Evolutionary conservation across 768 basidiomycete genomes (phyloP).

Genomic region (Leccinum incarnatum): DNA sequence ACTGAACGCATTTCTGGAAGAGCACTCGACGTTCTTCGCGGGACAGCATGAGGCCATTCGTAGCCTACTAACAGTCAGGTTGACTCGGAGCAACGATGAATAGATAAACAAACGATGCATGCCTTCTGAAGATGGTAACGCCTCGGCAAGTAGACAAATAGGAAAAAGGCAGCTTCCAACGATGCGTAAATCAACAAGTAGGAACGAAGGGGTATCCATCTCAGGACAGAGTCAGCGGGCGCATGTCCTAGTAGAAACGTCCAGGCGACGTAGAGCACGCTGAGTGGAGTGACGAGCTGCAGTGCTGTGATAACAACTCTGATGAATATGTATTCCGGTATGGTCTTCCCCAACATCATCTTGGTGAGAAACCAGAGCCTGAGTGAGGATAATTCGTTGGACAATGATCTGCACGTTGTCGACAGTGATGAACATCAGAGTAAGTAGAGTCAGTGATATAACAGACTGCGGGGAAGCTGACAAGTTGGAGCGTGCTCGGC

Average conservation of each 20-base stretch:
- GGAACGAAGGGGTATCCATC: slow-evolving; percentile 6
- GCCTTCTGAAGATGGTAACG: slow-evolving; percentile 45
- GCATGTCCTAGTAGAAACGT: slow-evolving; percentile 11
- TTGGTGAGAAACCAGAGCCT: not conserved
- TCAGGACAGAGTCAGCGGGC: not conserved
- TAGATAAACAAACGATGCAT: not conserved
- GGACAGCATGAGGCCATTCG: slow-evolving; percentile 38
- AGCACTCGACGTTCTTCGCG: slow-evolving; percentile 43
- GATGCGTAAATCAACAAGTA: slow-evolving; percentile 33
- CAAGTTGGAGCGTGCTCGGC: not conserved
- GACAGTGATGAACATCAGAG: not conserved
- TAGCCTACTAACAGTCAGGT: slow-evolving; percentile 25
- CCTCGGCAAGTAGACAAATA: slow-evolving; percentile 49
- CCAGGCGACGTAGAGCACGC: slow-evolving; percentile 37
- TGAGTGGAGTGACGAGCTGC: slow-evolving; percentile 49
- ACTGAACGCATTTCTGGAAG: slow-evolving; percentile 45
- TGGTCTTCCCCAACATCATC: slow-evolving; percentile 46
- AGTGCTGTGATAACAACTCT: slow-evolving; percentile 42
- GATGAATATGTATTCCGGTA: slow-evolving; percentile 55
- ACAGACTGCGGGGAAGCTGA: no score
- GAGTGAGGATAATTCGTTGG: not conserved
- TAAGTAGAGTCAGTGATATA: not conserved
- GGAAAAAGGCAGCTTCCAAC: slow-evolving; percentile 49
- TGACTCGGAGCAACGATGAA: not conserved
- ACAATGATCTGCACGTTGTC: not conserved